Evolutionary conservation across 2,329 filamentous ascomycete species (phyloP), one percentile per base, ranked within the genome.

Genomic region (Alternaria dauci): DNA sequence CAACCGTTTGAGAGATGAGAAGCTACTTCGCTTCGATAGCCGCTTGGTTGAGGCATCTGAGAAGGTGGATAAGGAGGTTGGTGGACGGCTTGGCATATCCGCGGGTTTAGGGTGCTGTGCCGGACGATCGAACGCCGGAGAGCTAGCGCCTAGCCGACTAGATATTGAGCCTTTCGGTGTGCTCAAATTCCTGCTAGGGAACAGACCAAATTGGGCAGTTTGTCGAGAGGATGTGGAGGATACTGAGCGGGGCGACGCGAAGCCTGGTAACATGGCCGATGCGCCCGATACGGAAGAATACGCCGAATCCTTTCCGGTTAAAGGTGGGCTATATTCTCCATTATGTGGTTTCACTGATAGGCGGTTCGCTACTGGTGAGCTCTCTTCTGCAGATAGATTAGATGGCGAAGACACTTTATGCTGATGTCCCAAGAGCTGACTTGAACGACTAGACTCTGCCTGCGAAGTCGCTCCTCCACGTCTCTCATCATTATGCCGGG

Each of bases 211-310:
- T 30, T 78, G 76, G 11, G 73, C 71, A 34, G 68, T 73, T 38
- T 74, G 70, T 47, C 71, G 60, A n/a, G 72, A 72, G 14, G 72
- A 71, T 51, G 66, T 63, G n/a, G 72, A 66, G 8, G 74, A 76
- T 3, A 69, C 68, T 14, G 75, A 76, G 20, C 73, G 74, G 20
- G 73, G 68, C 42, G 71, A 67, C 18, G 60, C 61, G 25, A 52
- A 59, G 20, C 63, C 66, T 3, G 75, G 75, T 20, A 73, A 76
- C 46, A 72, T 68, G 47, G 69, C 70, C 6, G 76, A 78, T 28
- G 70, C 71, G 41, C 74, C 74, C 20, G 76, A 78, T 25, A 78
- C 67, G 8, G 77, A 79, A 48, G 76, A 78, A 60, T 79, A 79
- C 6, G 77, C 77, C 28, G 77, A 79, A 48, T 79, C 77, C 59